phyloP scores from a whole-genome alignment of 164 flowering plant species.

The Kingdonia uniflora region DNA sequence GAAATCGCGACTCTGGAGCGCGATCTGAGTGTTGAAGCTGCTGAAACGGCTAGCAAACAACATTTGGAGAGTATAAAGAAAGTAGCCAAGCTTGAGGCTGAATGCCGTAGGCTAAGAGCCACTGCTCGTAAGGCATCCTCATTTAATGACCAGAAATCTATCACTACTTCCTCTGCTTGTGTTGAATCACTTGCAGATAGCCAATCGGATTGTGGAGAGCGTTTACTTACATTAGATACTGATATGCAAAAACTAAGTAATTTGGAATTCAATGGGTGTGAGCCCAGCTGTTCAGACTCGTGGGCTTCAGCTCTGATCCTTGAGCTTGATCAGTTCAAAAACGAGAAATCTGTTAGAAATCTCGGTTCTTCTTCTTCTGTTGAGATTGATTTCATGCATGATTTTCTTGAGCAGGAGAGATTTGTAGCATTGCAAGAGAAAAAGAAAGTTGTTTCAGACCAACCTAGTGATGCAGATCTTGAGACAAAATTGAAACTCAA shows the following conservation, averaged over 20 bases:
- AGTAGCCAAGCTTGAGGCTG: constrained; percentile 77
- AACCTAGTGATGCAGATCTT: constrained; percentile 15
- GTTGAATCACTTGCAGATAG: constrained; percentile 66
- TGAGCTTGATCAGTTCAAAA: constrained; percentile 57
- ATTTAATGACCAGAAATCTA: constrained; percentile 32
- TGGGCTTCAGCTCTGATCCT: constrained; percentile 68
- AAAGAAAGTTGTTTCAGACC: constrained; percentile 19
- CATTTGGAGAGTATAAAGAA: constrained; percentile 78
- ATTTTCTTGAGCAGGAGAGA: constrained; percentile 93
- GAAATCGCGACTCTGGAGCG: constrained; percentile 70
- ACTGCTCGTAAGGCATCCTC: constrained; percentile 29
- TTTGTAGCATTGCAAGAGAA: constrained; percentile 56
- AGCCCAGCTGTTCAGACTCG: constrained; percentile 36
- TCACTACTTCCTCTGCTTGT: constrained; percentile 30
- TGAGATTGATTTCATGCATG: constrained; percentile 78
- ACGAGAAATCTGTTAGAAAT: constrained; percentile 30
- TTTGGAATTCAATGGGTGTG: constrained; percentile 26
- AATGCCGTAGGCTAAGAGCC: constrained; percentile 59
- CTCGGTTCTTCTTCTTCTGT: constrained; percentile 16
- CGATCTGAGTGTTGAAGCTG: constrained; percentile 82
- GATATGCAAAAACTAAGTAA: constrained; percentile 21
- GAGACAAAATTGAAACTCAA: constrained; percentile 35
- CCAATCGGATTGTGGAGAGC: constrained; percentile 69
- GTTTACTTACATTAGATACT: constrained; percentile 25
- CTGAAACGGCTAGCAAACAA: constrained; percentile 85